Evolutionary conservation across 1,284 basidiomycete genomes (phyloP).

Genomic region (Sporisorium graminicola): DNA sequence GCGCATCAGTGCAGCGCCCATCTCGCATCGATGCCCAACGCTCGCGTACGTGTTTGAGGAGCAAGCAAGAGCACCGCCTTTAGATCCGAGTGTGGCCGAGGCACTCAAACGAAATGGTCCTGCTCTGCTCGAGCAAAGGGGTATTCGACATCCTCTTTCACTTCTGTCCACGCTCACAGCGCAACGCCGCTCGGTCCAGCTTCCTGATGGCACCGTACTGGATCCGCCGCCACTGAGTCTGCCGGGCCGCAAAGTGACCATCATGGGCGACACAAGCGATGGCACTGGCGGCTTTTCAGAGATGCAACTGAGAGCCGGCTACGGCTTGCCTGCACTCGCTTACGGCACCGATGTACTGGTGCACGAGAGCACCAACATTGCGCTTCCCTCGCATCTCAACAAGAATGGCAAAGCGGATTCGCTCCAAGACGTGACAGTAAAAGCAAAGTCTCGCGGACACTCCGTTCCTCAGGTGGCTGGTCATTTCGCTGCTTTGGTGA

Average conservation of each 20-base stretch:
- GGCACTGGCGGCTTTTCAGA: constrained; percentile 55
- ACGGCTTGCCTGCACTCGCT: constrained; percentile 23
- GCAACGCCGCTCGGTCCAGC: constrained; percentile 46
- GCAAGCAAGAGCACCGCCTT: constrained; percentile 38
- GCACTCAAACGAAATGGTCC: constrained; percentile 57
- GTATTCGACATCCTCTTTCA: constrained; percentile 62
- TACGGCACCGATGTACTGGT: constrained; percentile 63
- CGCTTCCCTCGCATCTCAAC: constrained; percentile 48
- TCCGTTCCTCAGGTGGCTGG: constrained; percentile 65
- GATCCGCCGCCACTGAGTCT: constrained; percentile 59
- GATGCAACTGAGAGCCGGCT: constrained; percentile 18
- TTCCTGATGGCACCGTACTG: constrained; percentile 62
- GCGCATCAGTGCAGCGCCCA: constrained; percentile 63
- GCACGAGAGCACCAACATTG: constrained; percentile 67
- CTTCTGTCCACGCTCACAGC: constrained; percentile 52
- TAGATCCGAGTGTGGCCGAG: constrained; percentile 46
- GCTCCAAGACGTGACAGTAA: constrained; percentile 42
- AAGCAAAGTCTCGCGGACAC: constrained; percentile 58
- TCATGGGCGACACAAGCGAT: constrained; percentile 67
- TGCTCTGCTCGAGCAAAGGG: constrained; percentile 47
- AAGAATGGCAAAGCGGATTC: constrained; percentile 45
- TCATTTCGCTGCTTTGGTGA: constrained; percentile 57
- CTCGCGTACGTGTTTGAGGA: constrained; percentile 66
- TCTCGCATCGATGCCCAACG: constrained; percentile 65
- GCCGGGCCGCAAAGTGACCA: constrained; percentile 62